Conservation (phyloP, 2,329 filamentous ascomycete species). For the Pseudogymnoascus sp. region DNA sequence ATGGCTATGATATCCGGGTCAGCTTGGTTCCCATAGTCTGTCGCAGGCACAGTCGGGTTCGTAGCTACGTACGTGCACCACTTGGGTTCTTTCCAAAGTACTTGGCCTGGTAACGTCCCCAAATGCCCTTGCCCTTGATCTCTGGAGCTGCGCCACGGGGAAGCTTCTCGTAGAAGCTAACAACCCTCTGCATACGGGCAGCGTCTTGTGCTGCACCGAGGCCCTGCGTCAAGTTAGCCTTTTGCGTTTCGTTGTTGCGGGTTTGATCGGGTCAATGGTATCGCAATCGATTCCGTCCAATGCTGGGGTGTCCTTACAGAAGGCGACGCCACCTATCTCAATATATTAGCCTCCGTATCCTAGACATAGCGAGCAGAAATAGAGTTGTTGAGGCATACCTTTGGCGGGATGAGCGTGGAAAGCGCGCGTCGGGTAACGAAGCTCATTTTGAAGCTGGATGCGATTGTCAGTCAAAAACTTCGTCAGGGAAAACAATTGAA, state of each 20-base stretch:
- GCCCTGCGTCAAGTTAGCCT: conserved; percentile 53
- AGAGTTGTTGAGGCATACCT: conserved; percentile 53
- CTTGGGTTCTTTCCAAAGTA: conserved; percentile 96
- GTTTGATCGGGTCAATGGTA: conserved; percentile 7
- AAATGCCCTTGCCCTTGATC: conserved; percentile 70
- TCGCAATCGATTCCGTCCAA: conserved; percentile 3
- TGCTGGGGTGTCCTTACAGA: conserved; percentile 24
- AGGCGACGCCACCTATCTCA: conserved; percentile 29
- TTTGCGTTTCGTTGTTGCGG: conserved; percentile 9
- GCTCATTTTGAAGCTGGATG: conserved; percentile 66
- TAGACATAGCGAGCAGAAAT: background rate
- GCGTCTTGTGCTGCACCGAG: conserved; percentile 94
- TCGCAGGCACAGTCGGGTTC: background rate
- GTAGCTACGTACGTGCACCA: conserved; percentile 66
- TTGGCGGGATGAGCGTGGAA: conserved; percentile 97
- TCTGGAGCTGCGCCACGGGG: conserved; percentile 86
- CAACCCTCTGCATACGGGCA: conserved; percentile 93
- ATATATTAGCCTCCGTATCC: conserved; percentile 13
- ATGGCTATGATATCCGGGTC: conserved; percentile 55
- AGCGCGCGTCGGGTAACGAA: conserved; percentile 84
- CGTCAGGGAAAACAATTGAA: background rate
- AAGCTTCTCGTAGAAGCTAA: conserved; percentile 98
- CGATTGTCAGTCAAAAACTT: conserved; percentile 24
- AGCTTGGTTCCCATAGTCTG: background rate
- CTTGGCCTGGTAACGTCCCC: conserved; percentile 80